phyloP scores from a whole-genome alignment of 148 eudicot genomes.

The Heliosperma pusillum region DNA sequence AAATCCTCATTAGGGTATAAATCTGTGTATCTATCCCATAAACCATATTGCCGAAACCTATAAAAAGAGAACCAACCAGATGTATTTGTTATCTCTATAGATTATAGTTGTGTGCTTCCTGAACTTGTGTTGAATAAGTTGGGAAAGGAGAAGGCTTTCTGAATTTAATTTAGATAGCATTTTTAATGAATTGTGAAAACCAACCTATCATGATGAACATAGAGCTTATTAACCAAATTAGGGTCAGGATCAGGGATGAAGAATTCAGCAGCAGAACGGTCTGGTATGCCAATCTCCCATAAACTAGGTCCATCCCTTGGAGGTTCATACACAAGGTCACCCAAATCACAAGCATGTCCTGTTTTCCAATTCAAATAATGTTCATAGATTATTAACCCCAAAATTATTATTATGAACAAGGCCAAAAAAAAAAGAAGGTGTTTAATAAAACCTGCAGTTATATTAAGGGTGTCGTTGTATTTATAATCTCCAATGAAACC shows the following conservation, averaged over 20 bases:
- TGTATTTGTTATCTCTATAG: background rate
- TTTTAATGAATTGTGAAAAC: background rate
- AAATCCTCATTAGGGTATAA: constrained; percentile 68
- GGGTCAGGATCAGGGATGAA: constrained; percentile 54
- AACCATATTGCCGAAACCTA: constrained; percentile 90
- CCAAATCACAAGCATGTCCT: constrained; percentile 34
- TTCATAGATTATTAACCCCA: background rate
- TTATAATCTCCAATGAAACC: constrained; percentile 57
- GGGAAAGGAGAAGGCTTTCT: background rate
- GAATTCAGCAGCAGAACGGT: constrained; percentile 50
- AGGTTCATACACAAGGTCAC: constrained; percentile 42
- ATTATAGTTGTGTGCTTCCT: background rate
- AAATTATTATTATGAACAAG: background rate
- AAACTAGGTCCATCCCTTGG: constrained; percentile 50
- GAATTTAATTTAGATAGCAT: background rate
- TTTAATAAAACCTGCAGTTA: constrained; percentile 29
- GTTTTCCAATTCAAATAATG: constrained; percentile 9
- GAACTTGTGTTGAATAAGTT: background rate
- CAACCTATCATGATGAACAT: constrained; percentile 34
- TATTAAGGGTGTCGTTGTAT: constrained; percentile 23
- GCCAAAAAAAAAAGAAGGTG: background rate
- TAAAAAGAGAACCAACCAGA: constrained; percentile 9
- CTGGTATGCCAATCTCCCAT: constrained; percentile 58
- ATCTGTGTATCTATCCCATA: constrained; percentile 82
- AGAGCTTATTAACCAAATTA: constrained; percentile 38